Evolutionary conservation across 108 stramenopile genomes (phyloP).

Genomic region (Skeletonema menzelii): DNA sequence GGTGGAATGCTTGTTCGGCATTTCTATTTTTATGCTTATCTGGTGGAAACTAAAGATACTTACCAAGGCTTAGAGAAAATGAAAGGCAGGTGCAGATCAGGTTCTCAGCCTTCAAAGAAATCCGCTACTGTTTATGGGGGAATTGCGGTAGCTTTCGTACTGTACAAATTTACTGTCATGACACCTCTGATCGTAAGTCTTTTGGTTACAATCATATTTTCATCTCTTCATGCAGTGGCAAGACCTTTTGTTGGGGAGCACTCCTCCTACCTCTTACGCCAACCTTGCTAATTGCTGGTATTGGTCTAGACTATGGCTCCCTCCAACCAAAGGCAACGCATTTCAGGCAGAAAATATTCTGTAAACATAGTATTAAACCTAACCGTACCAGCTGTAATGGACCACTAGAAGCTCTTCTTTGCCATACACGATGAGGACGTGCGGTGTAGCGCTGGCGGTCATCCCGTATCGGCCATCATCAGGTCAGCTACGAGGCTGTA

Average conservation of each 20-base stretch:
- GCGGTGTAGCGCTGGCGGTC: too few species aligned
- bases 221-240: slow-evolving; percentile 9
- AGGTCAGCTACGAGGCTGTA: too few species aligned
- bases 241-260: slow-evolving; percentile 28
- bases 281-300: neutral
- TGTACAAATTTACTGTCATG: slow-evolving; percentile 17
- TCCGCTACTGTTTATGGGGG: neutral
- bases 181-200: neutral
- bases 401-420: too few species aligned
- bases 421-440: too few species aligned
- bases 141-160: neutral
- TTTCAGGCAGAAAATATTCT: too few species aligned
- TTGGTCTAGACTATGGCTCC: too few species aligned
- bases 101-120: neutral
- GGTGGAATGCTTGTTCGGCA: neutral
- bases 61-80: slow-evolving; percentile 2
- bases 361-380: too few species aligned
- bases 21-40: neutral
- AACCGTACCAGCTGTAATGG: too few species aligned
- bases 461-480: too few species aligned
- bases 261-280: slow-evolving; percentile 7
- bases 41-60: neutral
- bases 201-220: neutral
- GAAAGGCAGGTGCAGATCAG: neutral
- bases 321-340: too few species aligned